phyloP scores from a whole-genome alignment of 2,329 filamentous ascomycete species.

The Teratosphaeria viscida region DNA sequence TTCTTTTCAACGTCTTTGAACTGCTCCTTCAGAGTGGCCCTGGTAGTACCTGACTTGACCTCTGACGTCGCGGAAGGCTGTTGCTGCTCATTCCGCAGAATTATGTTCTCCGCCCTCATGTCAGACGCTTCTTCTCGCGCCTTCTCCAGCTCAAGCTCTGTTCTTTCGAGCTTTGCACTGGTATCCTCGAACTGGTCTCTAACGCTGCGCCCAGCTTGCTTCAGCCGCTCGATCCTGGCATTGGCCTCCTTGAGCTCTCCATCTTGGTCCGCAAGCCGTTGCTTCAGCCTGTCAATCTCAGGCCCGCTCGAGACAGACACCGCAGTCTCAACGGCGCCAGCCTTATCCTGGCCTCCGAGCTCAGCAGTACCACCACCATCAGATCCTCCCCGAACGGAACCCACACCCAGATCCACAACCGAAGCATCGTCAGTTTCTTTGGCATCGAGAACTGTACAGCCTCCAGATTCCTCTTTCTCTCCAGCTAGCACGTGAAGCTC shows the following conservation, averaged over 20 bases:
- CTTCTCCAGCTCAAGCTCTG: not conserved
- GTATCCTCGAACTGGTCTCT: not conserved
- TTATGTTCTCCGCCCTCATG: not conserved
- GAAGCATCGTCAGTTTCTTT: not conserved
- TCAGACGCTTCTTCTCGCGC: not conserved
- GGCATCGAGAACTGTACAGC: not conserved
- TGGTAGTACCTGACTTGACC: not conserved
- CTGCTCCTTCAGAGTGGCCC: constrained; percentile 1
- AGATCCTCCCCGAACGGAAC: not conserved
- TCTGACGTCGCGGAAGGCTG: not conserved
- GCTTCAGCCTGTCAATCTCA: not conserved
- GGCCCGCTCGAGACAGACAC: not conserved
- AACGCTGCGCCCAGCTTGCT: not conserved
- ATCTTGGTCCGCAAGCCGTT: not conserved
- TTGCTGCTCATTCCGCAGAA: not conserved
- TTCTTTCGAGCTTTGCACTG: not conserved
- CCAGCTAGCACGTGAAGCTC: not conserved
- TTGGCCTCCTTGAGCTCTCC: not conserved
- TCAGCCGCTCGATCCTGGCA: not conserved
- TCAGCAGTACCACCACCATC: not conserved
- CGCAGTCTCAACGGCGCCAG: not conserved
- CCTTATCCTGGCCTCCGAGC: not conserved
- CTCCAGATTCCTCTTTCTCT: not conserved
- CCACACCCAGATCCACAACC: not conserved
- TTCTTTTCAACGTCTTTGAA: not conserved